These are phyloP conservation scores for Phytopythium chamaehyphon DNA, from an alignment of 352 stramenopile genomes.

Conservation along the genomic window DNA sequence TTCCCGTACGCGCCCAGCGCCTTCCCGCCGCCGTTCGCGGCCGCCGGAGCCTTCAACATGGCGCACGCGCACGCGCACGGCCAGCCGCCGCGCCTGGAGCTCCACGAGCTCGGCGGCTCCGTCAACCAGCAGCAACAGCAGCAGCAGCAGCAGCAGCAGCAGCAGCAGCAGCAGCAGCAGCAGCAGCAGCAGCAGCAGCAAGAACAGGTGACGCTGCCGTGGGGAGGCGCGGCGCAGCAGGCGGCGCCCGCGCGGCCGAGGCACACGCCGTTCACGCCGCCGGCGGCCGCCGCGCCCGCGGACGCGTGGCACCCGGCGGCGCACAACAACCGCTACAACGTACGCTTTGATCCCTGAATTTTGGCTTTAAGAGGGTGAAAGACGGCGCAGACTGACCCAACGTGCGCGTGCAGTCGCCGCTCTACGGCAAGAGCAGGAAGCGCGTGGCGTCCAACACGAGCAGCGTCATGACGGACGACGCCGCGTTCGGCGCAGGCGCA, in stretches of 20 bases:
- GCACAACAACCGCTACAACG: conserved; percentile 24
- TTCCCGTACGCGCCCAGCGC: conserved; percentile 1
- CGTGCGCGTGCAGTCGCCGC: conserved; percentile 18
- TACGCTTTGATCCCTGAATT: conserved; percentile 17
- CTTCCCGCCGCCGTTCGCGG: conserved; percentile 4
- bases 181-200: neutral
- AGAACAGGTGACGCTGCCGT: conserved; percentile 1
- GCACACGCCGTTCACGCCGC: conserved; percentile 12
- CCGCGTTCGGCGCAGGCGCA: conserved; percentile 24
- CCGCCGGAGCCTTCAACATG: conserved; percentile 5
- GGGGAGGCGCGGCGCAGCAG: conserved; percentile 9
- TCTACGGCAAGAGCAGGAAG: conserved; percentile 35
- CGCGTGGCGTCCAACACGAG: conserved; percentile 33
- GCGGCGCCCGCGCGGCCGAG: conserved; percentile 5
- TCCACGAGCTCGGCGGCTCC: conserved; percentile 10
- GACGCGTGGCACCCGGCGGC: conserved; percentile 22
- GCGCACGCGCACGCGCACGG: conserved; percentile 2
- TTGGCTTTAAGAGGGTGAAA: no score
- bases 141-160: neutral
- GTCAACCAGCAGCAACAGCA: neutral
- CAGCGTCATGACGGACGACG: conserved; percentile 10
- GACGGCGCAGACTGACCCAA: neutral
- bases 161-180: neutral
- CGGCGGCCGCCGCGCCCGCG: conserved; percentile 8
- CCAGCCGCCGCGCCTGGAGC: conserved; percentile 13